Evolutionary conservation across 441 rosid species (phyloP).

Genomic region (Pelargonium fulgidum): DNA sequence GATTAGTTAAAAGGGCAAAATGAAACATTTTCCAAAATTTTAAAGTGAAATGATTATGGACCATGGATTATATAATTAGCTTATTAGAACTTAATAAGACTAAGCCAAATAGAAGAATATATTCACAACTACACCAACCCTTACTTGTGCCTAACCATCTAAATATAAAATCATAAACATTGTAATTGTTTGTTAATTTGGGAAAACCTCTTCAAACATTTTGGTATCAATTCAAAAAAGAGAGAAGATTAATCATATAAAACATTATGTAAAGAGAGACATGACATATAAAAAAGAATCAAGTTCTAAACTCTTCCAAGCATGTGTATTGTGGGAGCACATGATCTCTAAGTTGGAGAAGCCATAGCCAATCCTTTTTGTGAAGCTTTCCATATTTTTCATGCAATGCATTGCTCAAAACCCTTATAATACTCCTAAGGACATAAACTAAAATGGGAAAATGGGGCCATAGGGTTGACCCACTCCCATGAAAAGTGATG

Average conservation of each 20-base stretch:
- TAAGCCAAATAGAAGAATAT: no score
- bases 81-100: no score
- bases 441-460: not conserved
- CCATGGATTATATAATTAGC: not conserved
- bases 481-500: not conserved
- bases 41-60: not conserved
- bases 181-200: no score
- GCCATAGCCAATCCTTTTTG: conserved; percentile 16
- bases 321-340: conserved; percentile 7
- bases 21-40: not conserved
- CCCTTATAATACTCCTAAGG: not conserved
- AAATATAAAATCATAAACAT: not conserved
- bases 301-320: not conserved
- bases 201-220: no score
- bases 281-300: not conserved
- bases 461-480: conserved; percentile 1
- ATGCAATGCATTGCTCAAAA: not conserved
- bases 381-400: not conserved
- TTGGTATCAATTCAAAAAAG: no score
- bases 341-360: conserved; percentile 1
- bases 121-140: not conserved
- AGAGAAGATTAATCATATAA: no score
- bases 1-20: not conserved
- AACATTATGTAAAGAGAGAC: not conserved
- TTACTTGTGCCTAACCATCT: not conserved